phyloP scores from a whole-genome alignment of 2,329 filamentous ascomycete genomes.

The Colletotrichum liaoningense region DNA sequence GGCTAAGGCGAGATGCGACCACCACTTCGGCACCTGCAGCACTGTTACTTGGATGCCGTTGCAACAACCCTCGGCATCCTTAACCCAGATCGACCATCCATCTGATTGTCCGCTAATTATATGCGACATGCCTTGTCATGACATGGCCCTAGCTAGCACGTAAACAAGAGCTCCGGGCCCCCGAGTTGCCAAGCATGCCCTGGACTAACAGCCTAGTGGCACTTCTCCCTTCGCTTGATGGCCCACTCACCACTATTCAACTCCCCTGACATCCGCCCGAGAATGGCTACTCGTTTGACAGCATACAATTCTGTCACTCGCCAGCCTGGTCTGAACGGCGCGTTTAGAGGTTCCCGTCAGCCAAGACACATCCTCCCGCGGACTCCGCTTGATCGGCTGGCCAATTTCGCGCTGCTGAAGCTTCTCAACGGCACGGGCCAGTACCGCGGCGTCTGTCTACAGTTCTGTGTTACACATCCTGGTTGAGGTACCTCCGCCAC shows the following conservation, averaged over 20 bases:
- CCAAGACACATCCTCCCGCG: not conserved
- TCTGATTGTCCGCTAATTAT: not conserved
- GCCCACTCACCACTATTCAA: not conserved
- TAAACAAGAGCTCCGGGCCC: not conserved
- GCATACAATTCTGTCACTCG: not conserved
- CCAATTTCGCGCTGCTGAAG: conserved; percentile 7
- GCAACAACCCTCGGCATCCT: conserved; percentile 1
- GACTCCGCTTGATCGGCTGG: conserved; percentile 16
- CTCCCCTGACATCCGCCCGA: not conserved
- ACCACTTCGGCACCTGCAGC: not conserved
- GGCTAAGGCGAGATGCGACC: not conserved
- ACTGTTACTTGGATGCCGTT: not conserved
- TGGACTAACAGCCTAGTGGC: not conserved
- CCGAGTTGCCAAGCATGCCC: not conserved
- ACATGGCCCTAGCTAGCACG: not conserved
- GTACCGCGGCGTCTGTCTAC: not conserved
- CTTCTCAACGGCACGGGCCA: not conserved
- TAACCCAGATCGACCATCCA: conserved; percentile 10
- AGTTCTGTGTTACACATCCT: not conserved
- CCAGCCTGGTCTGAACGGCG: not conserved
- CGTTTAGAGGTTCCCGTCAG: not conserved
- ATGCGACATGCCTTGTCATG: not conserved
- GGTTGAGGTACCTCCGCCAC: not conserved
- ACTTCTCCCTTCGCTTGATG: not conserved
- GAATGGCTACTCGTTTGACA: not conserved